A percentile compares a stretch with the other conserved stretches of the same genome.
phyloP scores from a whole-genome alignment of 2,329 filamentous ascomycete species.

The Polytolypa hystricis region DNA sequence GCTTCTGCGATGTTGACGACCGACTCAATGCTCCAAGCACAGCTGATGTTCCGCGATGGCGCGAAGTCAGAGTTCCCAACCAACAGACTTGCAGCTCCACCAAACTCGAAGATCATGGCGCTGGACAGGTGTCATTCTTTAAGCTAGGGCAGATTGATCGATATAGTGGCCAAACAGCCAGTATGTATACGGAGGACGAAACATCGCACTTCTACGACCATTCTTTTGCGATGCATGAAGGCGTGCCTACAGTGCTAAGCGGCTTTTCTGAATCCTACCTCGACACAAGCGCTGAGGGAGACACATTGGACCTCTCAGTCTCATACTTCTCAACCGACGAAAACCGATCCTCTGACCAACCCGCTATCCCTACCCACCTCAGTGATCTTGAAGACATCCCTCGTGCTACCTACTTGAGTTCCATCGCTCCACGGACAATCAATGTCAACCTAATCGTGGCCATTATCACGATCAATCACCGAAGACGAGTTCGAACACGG shows the following conservation, averaged over 20 bases:
- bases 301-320: slow-evolving; percentile 8
- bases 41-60: slow-evolving; percentile 8
- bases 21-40: slow-evolving; percentile 1
- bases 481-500: slow-evolving; percentile 55
- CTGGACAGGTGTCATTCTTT: slow-evolving; percentile 10
- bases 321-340: slow-evolving; percentile 1
- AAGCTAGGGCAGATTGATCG: slow-evolving; percentile 11
- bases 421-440: slow-evolving; percentile 66
- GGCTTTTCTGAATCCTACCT: slow-evolving; percentile 7
- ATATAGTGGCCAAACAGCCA: slow-evolving; percentile 10
- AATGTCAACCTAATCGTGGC: slow-evolving; percentile 74
- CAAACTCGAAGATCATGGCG: slow-evolving; percentile 5
- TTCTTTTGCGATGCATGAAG: slow-evolving; percentile 60
- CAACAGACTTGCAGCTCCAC: not conserved
- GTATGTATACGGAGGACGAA: slow-evolving; percentile 19
- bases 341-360: slow-evolving; percentile 7
- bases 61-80: not conserved
- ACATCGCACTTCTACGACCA: slow-evolving; percentile 65
- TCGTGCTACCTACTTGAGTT: slow-evolving; percentile 50
- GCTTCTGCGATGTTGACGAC: slow-evolving; percentile 11
- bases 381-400: slow-evolving; percentile 62
- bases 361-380: slow-evolving; percentile 37
- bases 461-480: slow-evolving; percentile 58
- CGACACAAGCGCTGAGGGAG: slow-evolving; percentile 6
- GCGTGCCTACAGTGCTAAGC: slow-evolving; percentile 3